Percentiles rank a stretch among this genome's conserved stretches.
These are phyloP conservation scores for Entamoeba histolytica DNA, from an alignment of 208 protist genomes.

Conservation along the genomic window DNA sequence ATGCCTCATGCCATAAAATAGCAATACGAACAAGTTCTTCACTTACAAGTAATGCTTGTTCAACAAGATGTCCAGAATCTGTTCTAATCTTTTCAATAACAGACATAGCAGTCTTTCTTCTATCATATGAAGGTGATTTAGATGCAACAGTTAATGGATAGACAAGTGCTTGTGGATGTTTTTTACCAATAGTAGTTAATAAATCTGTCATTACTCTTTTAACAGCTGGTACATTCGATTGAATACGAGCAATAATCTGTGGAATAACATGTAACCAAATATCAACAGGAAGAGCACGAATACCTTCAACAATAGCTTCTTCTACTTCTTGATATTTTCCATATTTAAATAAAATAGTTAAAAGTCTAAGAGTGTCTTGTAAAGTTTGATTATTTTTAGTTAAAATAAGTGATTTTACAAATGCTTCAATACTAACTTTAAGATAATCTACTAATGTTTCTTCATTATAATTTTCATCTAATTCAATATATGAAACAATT, in stretches of 20 bases:
- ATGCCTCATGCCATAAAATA: conserved; percentile 76
- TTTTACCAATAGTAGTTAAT: conserved; percentile 64
- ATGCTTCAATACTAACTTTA: neutral
- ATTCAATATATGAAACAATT: neutral
- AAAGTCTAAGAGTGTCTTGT: conserved; percentile 85
- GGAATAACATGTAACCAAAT: conserved; percentile 97
- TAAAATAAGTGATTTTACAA: conserved; percentile 6
- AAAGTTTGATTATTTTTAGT: conserved; percentile 16
- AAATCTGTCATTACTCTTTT: conserved; percentile 66
- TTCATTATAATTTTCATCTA: neutral
- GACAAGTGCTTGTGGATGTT: conserved; percentile 90
- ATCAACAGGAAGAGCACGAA: conserved; percentile 66
- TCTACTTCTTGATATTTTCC: conserved; percentile 60
- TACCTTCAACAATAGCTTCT: conserved; percentile 43
- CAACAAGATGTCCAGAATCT: conserved; percentile 42
- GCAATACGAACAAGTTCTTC: conserved; percentile 88
- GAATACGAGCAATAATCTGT: conserved; percentile 88
- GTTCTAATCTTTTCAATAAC: neutral
- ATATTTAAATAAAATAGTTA: conserved; percentile 85
- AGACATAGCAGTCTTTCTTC: neutral
- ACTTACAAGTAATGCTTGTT: conserved; percentile 73
- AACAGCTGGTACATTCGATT: conserved; percentile 57
- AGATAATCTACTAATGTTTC: neutral
- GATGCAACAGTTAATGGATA: conserved; percentile 91
- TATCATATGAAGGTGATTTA: conserved; percentile 18